A percentile compares a stretch with the other conserved stretches of the same genome.
Conservation (phyloP, 768 basidiomycete species). For the Naganishia randhawae region DNA sequence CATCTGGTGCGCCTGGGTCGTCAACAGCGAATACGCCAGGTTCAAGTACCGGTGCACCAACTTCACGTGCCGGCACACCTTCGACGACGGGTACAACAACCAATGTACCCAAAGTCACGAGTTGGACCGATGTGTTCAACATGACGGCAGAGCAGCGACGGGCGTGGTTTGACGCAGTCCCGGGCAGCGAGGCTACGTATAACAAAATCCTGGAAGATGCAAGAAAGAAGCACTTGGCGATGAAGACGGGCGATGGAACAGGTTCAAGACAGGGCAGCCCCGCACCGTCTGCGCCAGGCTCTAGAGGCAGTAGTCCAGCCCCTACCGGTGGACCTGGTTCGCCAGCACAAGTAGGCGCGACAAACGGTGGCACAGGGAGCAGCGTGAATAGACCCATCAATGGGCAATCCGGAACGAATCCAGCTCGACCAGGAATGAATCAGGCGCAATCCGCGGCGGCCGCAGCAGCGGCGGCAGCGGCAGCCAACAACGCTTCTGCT, state of each 20-base stretch:
- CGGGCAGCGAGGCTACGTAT: slow-evolving; percentile 17
- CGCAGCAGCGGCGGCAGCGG: too few species aligned
- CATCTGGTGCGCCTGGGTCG: background rate
- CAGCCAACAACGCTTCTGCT: background rate
- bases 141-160: slow-evolving; percentile 19
- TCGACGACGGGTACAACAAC: background rate
- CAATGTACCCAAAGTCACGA: slow-evolving; percentile 14
- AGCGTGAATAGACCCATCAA: background rate
- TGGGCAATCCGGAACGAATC: background rate
- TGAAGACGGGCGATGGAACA: slow-evolving; percentile 15
- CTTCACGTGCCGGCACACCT: slow-evolving; percentile 5
- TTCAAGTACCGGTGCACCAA: background rate
- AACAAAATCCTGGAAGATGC: slow-evolving; percentile 20
- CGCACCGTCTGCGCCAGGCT: background rate
- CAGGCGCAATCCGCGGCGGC: background rate
- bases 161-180: slow-evolving; percentile 11
- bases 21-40: background rate
- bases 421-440: background rate
- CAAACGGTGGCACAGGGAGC: background rate
- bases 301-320: slow-evolving; percentile 13
- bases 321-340: slow-evolving; percentile 16
- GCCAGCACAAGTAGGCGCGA: background rate
- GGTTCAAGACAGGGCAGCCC: slow-evolving; percentile 12
- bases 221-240: slow-evolving; percentile 20
- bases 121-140: slow-evolving; percentile 22